Conservation (phyloP, 2,329 filamentous ascomycete species). For the Ilyonectria mors-panacis region DNA sequence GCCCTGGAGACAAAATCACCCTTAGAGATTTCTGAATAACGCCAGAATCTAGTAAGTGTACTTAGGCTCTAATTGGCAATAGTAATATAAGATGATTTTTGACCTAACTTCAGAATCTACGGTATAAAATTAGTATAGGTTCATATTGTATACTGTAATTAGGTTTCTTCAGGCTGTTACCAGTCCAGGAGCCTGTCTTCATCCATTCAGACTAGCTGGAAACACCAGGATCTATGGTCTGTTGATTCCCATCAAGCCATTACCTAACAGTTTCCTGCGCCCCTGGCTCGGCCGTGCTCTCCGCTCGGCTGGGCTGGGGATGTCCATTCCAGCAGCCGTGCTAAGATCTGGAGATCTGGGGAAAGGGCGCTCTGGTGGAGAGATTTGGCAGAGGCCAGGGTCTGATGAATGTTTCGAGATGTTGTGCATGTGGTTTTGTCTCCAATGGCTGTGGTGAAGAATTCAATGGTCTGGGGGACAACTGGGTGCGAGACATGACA, state of each 20-base stretch:
- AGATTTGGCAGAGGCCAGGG: not conserved
- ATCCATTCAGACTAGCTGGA: not conserved
- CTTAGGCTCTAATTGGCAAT: too few relatives aligned
- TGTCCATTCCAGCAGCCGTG: conserved; percentile 4
- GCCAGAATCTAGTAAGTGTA: too few relatives aligned
- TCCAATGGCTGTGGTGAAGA: not conserved
- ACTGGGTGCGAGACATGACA: not conserved
- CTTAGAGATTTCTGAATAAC: too few relatives aligned
- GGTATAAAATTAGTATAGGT: too few relatives aligned
- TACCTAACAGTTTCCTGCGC: conserved; percentile 37
- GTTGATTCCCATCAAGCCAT: conserved; percentile 8
- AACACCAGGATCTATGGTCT: conserved; percentile 1
- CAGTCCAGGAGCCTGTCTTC: not conserved
- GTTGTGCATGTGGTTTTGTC: not conserved
- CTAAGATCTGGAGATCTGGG: conserved; percentile 34
- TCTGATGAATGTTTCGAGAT: not conserved
- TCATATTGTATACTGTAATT: too few relatives aligned
- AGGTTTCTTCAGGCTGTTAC: too few relatives aligned
- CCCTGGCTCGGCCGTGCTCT: conserved; percentile 16
- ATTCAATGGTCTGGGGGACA: not conserved
- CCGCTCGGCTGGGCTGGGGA: conserved; percentile 11
- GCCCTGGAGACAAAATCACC: too few relatives aligned
- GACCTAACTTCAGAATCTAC: too few relatives aligned
- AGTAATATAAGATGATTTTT: too few relatives aligned
- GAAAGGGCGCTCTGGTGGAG: conserved; percentile 12